Conservation (phyloP, 2,329 filamentous ascomycete genomes). For the Neonectria magnoliae region DNA sequence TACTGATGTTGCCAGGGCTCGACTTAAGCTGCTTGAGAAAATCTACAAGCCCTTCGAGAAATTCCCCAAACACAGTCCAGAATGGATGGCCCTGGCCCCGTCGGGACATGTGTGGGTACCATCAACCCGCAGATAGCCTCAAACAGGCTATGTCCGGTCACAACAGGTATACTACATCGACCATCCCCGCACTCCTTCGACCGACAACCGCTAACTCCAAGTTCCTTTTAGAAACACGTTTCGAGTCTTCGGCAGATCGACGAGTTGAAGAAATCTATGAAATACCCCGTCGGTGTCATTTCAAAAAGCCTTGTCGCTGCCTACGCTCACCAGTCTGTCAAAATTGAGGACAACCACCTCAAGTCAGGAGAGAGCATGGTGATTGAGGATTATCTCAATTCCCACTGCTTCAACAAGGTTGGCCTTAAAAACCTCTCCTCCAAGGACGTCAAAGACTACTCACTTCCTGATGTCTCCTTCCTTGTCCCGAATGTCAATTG, state of each 20-base stretch:
- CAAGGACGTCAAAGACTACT: not conserved
- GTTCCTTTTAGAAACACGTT: not conserved
- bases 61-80: not conserved
- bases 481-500: not conserved
- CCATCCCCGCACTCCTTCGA: not conserved
- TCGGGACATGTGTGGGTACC: conserved; percentile 11
- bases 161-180: not conserved
- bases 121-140: not conserved
- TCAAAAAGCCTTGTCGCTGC: not conserved
- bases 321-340: conserved; percentile 17
- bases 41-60: conserved; percentile 12
- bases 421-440: not conserved
- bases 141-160: not conserved
- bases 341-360: conserved; percentile 14
- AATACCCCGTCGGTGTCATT: not conserved
- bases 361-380: not conserved
- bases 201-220: not conserved
- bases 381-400: not conserved
- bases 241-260: conserved; percentile 8
- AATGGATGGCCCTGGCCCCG: not conserved
- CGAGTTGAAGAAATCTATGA: not conserved
- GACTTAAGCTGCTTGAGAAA: not conserved
- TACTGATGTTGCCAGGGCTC: not conserved
- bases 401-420: not conserved
- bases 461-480: not conserved